Evolutionary conservation across 1,284 basidiomycete species (phyloP).

Genomic region (Apiotrichum sp.): DNA sequence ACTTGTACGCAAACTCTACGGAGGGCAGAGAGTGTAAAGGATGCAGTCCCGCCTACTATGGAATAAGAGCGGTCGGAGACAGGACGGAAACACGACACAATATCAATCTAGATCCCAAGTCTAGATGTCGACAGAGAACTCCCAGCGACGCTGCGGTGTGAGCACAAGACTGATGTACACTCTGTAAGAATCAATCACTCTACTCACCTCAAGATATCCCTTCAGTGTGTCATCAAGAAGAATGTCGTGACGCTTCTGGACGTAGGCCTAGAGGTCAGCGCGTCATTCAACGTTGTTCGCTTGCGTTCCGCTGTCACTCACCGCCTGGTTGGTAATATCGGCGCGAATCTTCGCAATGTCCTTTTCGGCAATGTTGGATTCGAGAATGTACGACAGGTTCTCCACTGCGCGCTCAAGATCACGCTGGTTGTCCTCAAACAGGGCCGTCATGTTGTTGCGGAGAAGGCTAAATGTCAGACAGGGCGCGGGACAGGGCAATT

Average conservation of each 20-base stretch:
- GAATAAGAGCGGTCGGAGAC: too few species aligned
- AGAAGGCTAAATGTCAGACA: conserved; percentile 46
- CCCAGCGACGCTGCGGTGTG: conserved; percentile 46
- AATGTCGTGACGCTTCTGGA: conserved; percentile 91
- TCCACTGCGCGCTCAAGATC: conserved; percentile 94
- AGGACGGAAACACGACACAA: too few species aligned
- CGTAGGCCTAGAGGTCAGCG: conserved; percentile 63
- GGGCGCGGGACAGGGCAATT: too few species aligned
- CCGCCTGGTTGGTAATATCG: conserved; percentile 90
- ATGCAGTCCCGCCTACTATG: too few species aligned
- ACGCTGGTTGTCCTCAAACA: conserved; percentile 96
- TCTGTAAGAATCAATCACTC: neutral
- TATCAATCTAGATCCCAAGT: too few species aligned
- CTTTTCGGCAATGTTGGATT: conserved; percentile 77
- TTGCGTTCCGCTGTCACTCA: conserved; percentile 43
- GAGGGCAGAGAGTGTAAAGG: too few species aligned
- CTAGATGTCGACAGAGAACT: conserved; percentile 20
- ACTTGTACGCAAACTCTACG: too few species aligned
- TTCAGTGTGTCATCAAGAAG: conserved; percentile 87
- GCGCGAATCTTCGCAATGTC: conserved; percentile 75
- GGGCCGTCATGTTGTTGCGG: conserved; percentile 84
- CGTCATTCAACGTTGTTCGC: too few species aligned
- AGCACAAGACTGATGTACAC: too few species aligned
- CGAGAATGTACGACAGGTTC: conserved; percentile 84
- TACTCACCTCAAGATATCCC: conserved; percentile 74